Percentiles rank a stretch among this genome's conserved stretches.
Conservation (phyloP, 2,329 filamentous ascomycete genomes). For the Hypocrella siamensis region DNA sequence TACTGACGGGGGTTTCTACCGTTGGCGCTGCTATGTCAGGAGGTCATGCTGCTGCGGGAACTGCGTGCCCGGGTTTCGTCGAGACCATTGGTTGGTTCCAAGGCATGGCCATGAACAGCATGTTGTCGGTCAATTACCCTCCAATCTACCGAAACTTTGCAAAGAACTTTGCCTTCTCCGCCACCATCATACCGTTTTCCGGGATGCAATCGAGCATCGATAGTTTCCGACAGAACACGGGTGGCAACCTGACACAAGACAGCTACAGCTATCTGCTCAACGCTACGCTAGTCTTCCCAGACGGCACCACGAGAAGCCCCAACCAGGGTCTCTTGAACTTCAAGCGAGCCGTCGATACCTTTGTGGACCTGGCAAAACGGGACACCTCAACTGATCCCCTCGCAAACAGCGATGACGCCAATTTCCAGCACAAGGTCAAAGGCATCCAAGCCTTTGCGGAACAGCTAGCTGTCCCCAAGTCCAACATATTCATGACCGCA, state of each 20-base stretch:
- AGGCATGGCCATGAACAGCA: slow-evolving; percentile 85
- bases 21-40: slow-evolving; percentile 36
- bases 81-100: slow-evolving; percentile 87
- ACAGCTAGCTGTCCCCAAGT: slow-evolving; percentile 66
- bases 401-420: slow-evolving; percentile 8
- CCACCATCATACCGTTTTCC: slow-evolving; percentile 71
- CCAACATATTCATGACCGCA: slow-evolving; percentile 93
- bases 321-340: slow-evolving; percentile 23
- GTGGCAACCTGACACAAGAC: slow-evolving; percentile 72
- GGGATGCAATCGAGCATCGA: slow-evolving; percentile 71
- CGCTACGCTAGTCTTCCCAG: slow-evolving; percentile 55
- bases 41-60: slow-evolving; percentile 38
- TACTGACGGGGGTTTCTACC: slow-evolving; percentile 58
- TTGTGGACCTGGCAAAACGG: slow-evolving; percentile 36
- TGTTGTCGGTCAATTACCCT: slow-evolving; percentile 84
- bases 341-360: slow-evolving; percentile 37
- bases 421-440: slow-evolving; percentile 38
- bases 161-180: slow-evolving; percentile 88
- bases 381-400: slow-evolving; percentile 18
- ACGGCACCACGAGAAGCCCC: slow-evolving; percentile 34
- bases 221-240: slow-evolving; percentile 61
- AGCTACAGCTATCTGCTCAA: slow-evolving; percentile 63
- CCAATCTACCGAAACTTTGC: slow-evolving; percentile 76
- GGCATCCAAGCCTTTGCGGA: slow-evolving; percentile 77
- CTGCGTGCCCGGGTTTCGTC: slow-evolving; percentile 67